Conservation (phyloP, 179 eudicot species). For the Spergularia azorica region DNA sequence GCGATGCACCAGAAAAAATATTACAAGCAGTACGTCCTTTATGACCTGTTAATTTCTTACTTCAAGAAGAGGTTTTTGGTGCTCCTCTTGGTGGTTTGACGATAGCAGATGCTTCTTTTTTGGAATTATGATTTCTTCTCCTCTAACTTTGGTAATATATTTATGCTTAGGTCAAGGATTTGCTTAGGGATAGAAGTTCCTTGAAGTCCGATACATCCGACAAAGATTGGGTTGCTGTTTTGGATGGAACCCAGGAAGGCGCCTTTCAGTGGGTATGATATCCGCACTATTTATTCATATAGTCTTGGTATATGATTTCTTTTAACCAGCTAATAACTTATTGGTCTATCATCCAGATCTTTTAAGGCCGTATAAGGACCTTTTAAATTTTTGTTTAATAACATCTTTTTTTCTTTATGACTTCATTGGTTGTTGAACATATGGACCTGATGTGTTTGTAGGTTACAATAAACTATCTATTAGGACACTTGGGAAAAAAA, state of each 20-base stretch:
- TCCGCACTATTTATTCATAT: background rate
- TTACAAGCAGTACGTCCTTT: conserved; percentile 73
- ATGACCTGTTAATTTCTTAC: conserved; percentile 10
- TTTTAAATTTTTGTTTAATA: background rate
- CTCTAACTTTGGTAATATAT: conserved; percentile 6
- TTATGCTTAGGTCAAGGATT: conserved; percentile 65
- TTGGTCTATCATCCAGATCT: background rate
- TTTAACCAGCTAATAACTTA: background rate
- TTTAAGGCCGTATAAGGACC: background rate
- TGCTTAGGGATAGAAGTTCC: conserved; percentile 59
- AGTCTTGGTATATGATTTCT: background rate
- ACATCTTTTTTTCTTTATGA: background rate
- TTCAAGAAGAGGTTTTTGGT: background rate
- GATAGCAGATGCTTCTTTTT: background rate
- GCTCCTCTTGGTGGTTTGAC: conserved; percentile 10
- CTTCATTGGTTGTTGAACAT: background rate
- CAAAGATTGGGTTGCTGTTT: conserved; percentile 69
- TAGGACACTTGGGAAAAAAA: conserved; percentile 79
- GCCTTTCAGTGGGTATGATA: conserved; percentile 91
- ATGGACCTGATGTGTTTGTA: conserved; percentile 32
- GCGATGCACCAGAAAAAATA: conserved; percentile 88
- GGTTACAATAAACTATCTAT: conserved; percentile 89
- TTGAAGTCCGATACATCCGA: conserved; percentile 53
- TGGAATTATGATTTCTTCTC: background rate
- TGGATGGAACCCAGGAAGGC: conserved; percentile 98